Conservation (phyloP, 371 early-diverging fungal species). For the Sporodiniella umbellata region DNA sequence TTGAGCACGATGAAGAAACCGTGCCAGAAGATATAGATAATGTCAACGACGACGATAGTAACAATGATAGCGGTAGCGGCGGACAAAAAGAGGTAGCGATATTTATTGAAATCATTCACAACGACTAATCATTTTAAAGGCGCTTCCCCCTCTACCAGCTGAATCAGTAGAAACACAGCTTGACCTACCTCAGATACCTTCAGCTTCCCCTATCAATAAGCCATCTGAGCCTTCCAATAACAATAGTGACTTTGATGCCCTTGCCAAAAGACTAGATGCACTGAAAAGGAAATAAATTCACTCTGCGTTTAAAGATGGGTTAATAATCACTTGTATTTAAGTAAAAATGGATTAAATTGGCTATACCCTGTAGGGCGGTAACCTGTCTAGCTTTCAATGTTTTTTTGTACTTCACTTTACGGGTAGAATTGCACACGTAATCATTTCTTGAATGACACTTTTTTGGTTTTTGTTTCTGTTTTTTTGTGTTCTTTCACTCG, state of each 20-base stretch:
- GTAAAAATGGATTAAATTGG: too few species aligned
- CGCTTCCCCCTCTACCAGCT: slow-evolving; percentile 13
- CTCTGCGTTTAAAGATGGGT: not conserved
- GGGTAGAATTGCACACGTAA: too few species aligned
- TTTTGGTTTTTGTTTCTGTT: too few species aligned
- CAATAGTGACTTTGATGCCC: slow-evolving; percentile 58
- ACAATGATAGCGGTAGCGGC: slow-evolving; percentile 9
- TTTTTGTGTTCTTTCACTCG: too few species aligned
- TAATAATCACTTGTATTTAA: too few species aligned
- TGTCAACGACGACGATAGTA: not conserved
- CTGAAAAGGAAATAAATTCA: slow-evolving; percentile 47
- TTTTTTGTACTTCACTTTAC: too few species aligned
- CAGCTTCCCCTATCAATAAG: slow-evolving; percentile 25
- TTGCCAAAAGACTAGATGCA: slow-evolving; percentile 71
- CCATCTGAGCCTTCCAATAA: not conserved
- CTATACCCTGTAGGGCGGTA: too few species aligned
- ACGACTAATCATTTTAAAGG: slow-evolving; percentile 4
- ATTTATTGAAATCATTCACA: not conserved
- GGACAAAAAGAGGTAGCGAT: slow-evolving; percentile 14
- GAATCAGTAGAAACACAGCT: slow-evolving; percentile 5
- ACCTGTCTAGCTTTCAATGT: too few species aligned
- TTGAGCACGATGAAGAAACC: slow-evolving; percentile 27
- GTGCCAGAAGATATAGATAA: slow-evolving; percentile 12
- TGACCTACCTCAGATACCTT: slow-evolving; percentile 38
- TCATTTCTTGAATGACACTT: too few species aligned